Evolutionary conservation across 345 rosid species (phyloP), one percentile per base, ranked within the genome.

Genomic region (Corchorus capsularis): DNA sequence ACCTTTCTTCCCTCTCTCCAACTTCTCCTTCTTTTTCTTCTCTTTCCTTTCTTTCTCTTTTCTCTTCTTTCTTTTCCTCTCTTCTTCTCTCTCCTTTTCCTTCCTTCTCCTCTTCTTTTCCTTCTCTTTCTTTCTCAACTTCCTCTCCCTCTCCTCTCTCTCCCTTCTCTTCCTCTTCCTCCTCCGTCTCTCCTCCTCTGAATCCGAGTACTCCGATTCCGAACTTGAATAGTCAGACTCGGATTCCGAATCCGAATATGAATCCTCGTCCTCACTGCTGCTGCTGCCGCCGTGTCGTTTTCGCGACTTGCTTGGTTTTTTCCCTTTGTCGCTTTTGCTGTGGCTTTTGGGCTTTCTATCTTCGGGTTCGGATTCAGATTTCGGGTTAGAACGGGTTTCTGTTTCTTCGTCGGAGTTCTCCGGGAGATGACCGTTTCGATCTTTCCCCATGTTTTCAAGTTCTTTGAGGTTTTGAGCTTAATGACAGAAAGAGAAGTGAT

Each of bases 1-100:
- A 37, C 98, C 94, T 65, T 73, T 91, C 82, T 89, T 88, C 32
- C 89, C 89, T 84, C 80, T 88, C 82, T 86, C 90, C 56, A 79
- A 71, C 72, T 78, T 85, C 65, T 85, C 85, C 83, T 86, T 81
- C 80, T 85, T 80, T 72, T 89, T 85, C 77, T 79, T 71, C 74
- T 71, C 80, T 79, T 78, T 85, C 79, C 71, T 79, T 61, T 85
- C 72, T 16, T 61, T 83, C 80, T 53, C 71, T 75, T 41, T 77
- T 72, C 74, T 79, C 72, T 75, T 74, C 79, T 69, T 66, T 43
- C 34, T 65, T 72, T 61, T 76, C 57, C 60, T 75, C 70, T 60
- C 66, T 45, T 53, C 45, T 55, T 64, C 72, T 35, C 47, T 34
- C 20, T 63, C 60, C 79, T 35, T 77, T 75, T 47, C 69, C 69